A percentile compares a stretch with the other conserved stretches of the same genome.
These are phyloP conservation scores for Carex kokanica DNA, from an alignment of 176 grass and related monocot genomes.

Conservation along the genomic window DNA sequence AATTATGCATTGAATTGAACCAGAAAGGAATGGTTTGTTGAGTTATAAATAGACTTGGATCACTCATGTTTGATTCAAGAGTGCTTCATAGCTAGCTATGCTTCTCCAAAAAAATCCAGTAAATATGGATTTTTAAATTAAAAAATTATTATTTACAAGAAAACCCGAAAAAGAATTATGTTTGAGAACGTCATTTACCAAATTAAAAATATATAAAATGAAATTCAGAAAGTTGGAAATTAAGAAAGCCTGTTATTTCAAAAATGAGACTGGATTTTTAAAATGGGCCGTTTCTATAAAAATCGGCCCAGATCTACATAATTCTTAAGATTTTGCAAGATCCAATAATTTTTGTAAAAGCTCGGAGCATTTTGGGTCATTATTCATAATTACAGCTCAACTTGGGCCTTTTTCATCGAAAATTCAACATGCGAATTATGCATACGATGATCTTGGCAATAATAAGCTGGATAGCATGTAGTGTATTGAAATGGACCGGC, in stretches of 20 bases:
- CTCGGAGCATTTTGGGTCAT: background rate
- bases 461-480: background rate
- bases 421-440: background rate
- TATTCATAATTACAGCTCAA: background rate
- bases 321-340: background rate
- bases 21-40: background rate
- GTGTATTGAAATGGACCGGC: no score
- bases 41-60: background rate
- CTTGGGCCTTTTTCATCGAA: background rate
- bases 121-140: no score
- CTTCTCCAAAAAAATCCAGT: no score
- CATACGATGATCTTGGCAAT: background rate
- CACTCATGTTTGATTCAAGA: no score
- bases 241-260: background rate
- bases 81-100: no score
- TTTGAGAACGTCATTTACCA: background rate
- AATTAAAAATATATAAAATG: background rate
- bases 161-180: background rate
- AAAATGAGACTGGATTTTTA: background rate
- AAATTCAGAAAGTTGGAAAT: background rate
- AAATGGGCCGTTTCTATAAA: background rate
- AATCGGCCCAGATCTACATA: background rate
- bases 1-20: background rate
- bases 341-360: background rate
- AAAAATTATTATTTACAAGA: background rate